phyloP scores from a whole-genome alignment of 345 rosid genomes.

The Hypericum androsaemum region DNA sequence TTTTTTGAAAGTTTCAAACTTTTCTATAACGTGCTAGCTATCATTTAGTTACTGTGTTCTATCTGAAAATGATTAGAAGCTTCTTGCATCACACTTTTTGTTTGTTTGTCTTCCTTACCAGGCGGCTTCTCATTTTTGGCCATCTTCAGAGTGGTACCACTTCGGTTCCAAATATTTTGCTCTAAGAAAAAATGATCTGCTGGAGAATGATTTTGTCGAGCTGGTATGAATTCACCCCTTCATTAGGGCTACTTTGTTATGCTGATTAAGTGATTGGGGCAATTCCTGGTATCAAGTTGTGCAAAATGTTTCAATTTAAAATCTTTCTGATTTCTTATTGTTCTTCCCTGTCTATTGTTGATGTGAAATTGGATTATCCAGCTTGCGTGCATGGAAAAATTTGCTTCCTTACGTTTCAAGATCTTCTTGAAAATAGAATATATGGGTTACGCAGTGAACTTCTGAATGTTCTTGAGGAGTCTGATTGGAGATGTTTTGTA shows the following conservation, averaged over 20 bases:
- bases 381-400: background rate
- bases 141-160: constrained; percentile 33
- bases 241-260: background rate
- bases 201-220: constrained; percentile 28
- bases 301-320: background rate
- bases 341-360: too few relatives aligned
- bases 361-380: too few relatives aligned
- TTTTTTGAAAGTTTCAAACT: background rate
- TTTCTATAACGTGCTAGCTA: background rate
- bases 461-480: too few relatives aligned
- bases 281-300: background rate
- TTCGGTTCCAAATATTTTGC: constrained; percentile 33
- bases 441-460: too few relatives aligned
- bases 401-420: background rate
- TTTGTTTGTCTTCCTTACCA: constrained; percentile 17
- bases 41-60: constrained; percentile 3
- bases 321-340: too few relatives aligned
- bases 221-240: constrained; percentile 33
- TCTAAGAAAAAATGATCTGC: constrained; percentile 35
- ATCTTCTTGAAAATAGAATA: too few relatives aligned
- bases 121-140: constrained; percentile 42
- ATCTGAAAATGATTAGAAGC: background rate
- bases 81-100: background rate
- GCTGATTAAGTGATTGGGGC: too few relatives aligned
- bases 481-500: too few relatives aligned